Base-by-base conservation (phyloP, 2,329 filamentous ascomycete species). In the Beauveria asiatica region DNA sequence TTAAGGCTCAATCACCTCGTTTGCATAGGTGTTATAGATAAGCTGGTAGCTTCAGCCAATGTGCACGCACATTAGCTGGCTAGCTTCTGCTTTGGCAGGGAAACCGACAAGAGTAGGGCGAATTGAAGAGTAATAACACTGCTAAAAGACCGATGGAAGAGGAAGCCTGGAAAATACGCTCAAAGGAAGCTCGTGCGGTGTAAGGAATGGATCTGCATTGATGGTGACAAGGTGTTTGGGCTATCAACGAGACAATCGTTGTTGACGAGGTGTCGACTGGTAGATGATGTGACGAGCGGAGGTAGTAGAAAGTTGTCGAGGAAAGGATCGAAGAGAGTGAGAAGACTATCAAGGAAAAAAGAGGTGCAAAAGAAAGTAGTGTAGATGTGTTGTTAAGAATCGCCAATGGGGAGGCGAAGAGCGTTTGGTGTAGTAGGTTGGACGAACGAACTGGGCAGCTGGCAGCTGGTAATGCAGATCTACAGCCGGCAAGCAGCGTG, bases 121-220 rank as follows among this genome's bases (percentile, higher is more conserved):
- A 10, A 30, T 5, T 41, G 42, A 42, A 30, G 17, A 52, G 13
- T 52, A 11, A 39, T 41, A 57, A 33, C 11, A 37, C 41, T 57
- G 30, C 9, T 52, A 30, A 37, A 55, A 25, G 17, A 17, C 13
- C 17, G 30, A 33, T 11, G 10, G 30, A 37, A 21, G 23, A 44
- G 33, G 42, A 27, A 45, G 19, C 17, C 13, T 17, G n/a, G 50
- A 44, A 45, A 25, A 41, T 19, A 39, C 37, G 59, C 50, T 59
- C 49, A 54, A 17, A 54, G 46, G 59, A 44, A 30, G 45, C 8
- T 19, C 19, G 45, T n/a, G 51, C 17, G 23, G 3, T 49, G 33
- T 45, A 52, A 61, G 59, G 59, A 61, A 61, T 61, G 52, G 52
- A 61, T 61, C 52, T 52, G 37, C 59, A 51, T 51, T 27, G 30